Evolutionary conservation across 23 red algal species (phyloP).

Genomic region (Gracilaria caudata): DNA sequence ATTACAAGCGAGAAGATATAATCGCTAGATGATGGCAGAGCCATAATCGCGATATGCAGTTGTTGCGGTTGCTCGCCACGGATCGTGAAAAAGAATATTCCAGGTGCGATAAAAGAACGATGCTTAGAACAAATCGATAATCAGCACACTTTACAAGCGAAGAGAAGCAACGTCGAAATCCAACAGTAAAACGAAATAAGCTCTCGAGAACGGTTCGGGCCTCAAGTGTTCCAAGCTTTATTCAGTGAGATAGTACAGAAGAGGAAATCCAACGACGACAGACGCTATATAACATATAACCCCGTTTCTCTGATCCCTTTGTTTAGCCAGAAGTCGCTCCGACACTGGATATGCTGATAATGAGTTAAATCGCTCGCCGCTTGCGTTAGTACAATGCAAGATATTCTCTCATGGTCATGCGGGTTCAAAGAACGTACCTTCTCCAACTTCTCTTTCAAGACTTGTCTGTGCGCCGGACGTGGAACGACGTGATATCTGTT

Average conservation of each 20-base stretch:
- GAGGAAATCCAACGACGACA: background rate
- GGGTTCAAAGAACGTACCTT: background rate
- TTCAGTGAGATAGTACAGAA: constrained; percentile 1
- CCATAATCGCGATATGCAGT: too few species aligned
- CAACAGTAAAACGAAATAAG: background rate
- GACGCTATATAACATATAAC: background rate
- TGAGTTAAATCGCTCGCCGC: background rate
- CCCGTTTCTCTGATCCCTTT: background rate
- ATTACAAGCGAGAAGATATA: too few species aligned
- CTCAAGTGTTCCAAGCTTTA: background rate
- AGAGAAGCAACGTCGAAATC: too few species aligned
- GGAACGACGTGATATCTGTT: background rate
- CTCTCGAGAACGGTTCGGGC: background rate
- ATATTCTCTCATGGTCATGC: background rate
- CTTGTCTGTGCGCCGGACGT: background rate
- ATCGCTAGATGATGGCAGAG: too few species aligned
- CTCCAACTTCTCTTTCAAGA: constrained; percentile 1
- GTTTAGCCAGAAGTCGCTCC: background rate
- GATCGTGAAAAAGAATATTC: too few species aligned
- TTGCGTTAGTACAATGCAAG: background rate
- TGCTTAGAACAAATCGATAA: too few species aligned
- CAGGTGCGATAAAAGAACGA: too few species aligned
- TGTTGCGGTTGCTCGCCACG: too few species aligned
- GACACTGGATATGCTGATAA: constrained; percentile 15
- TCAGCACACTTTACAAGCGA: too few species aligned